Evolutionary conservation across 1,284 basidiomycete species (phyloP), one percentile per base, ranked within the genome.

Genomic region (Leccinum fallax): DNA sequence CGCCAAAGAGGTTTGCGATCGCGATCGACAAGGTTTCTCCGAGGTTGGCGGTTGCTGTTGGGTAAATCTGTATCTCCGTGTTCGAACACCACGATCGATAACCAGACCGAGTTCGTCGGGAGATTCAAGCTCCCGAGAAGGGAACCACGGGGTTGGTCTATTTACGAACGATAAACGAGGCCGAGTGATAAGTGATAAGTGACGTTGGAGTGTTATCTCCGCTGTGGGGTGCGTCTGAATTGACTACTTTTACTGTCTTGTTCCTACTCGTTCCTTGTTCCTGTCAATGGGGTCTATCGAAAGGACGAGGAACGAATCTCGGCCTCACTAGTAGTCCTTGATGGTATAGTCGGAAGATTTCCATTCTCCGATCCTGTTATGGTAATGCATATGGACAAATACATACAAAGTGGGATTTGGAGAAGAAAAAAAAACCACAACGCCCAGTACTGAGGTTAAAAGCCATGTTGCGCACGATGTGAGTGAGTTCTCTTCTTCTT

Each of bases 401-500:
- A 51, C 9, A n/a, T 53, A 28, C 51, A 53, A 53, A 53, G n/a
- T 53, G 10, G 10, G 3, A n/a, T 28, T 52, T 26, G 13, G 53
- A 9, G n/a, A 40, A 21, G 5, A 9, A 28, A 36, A 68, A 66
- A 66, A 10, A 68, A 8, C 55, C 21, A 38, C 40, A 65, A 57
- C 13, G 11, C 13, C 48, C 8, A 7, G 16, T 43, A 43, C 9
- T 6, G 21, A 21, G 48, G 48, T 24, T 26, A 28, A 53, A 26
- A 38, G 54, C 34, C 21, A 80, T 80, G 78, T 61, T 80, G 61
- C 77, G 79, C 40, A 74, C 79, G 46, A 71, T 80, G 79, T 79
- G 66, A 66, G 78, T 71, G 5, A 15, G 7, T 24, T 13, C 46
- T 21, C 21, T 21, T 13, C 13, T 21, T 13, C 46, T 48, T 21